These are phyloP conservation scores for Ilyonectria sp. DNA, from an alignment of 2,329 filamentous ascomycete genomes.

Conservation along the genomic window DNA sequence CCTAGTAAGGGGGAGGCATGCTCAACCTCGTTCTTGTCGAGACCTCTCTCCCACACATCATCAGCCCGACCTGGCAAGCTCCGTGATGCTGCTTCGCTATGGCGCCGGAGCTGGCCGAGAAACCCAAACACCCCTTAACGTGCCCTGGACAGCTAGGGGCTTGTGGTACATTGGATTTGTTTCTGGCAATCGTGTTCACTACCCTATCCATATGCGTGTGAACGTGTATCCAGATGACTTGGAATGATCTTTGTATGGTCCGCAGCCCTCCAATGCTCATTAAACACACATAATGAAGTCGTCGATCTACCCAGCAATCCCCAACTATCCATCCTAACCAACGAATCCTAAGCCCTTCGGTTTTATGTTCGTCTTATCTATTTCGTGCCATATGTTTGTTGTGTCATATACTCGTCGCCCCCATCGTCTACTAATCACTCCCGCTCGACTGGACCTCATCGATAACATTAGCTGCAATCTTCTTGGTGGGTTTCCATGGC, in stretches of 20 bases:
- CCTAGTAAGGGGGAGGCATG: neutral
- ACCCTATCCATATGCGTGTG: no score
- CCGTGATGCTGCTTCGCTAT: neutral
- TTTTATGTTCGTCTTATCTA: constrained; percentile 10
- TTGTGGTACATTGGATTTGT: no score
- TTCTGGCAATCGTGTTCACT: no score
- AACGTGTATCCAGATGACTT: no score
- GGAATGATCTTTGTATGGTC: no score
- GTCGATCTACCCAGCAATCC: neutral
- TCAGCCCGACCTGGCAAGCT: neutral
- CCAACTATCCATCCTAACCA: neutral
- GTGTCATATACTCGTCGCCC: constrained; percentile 20
- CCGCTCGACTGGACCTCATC: constrained; percentile 46
- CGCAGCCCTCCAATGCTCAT: no score
- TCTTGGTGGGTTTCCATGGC: constrained; percentile 52
- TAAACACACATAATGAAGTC: neutral
- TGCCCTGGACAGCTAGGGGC: no score
- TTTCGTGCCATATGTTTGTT: constrained; percentile 25
- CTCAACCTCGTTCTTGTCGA: neutral
- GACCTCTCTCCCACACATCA: neutral
- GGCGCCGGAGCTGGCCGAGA: no score
- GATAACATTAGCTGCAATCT: constrained; percentile 18
- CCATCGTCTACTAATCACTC: constrained; percentile 30
- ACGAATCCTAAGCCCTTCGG: neutral
- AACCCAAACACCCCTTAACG: no score